Evolutionary conservation across 345 rosid species (phyloP).

Genomic region (rapeseed (Brassica napus)): DNA sequence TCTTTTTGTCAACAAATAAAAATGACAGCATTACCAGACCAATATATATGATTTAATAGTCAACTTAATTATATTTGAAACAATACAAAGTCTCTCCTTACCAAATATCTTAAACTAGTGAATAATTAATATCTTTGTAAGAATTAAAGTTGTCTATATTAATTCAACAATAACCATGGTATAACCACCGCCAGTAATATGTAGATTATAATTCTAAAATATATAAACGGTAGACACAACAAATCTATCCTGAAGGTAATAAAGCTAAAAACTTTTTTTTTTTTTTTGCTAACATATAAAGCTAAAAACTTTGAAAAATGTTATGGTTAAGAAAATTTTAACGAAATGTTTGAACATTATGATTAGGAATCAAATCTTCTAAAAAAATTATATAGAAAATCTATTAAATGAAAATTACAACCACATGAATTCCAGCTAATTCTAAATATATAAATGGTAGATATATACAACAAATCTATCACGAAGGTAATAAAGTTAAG

Average conservation of each 20-base stretch:
- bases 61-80: neutral
- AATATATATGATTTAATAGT: neutral
- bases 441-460: neutral
- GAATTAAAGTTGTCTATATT: neutral
- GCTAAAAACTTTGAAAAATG: neutral
- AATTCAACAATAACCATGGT: neutral
- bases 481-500: neutral
- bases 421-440: neutral
- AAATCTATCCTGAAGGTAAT: neutral
- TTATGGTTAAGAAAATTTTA: neutral
- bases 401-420: neutral
- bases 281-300: too few relatives aligned
- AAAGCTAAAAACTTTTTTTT: too few relatives aligned
- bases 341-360: neutral
- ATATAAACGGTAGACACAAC: neutral
- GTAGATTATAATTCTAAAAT: neutral
- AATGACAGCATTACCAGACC: constrained; percentile 7
- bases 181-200: neutral
- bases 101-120: neutral
- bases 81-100: neutral
- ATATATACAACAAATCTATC: neutral
- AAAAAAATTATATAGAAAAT: neutral
- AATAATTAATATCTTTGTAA: neutral
- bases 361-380: neutral
- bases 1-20: constrained; percentile 26